phyloP scores from a whole-genome alignment of 192 early-diverging fungal genomes.

The Coemansia asiatica region DNA sequence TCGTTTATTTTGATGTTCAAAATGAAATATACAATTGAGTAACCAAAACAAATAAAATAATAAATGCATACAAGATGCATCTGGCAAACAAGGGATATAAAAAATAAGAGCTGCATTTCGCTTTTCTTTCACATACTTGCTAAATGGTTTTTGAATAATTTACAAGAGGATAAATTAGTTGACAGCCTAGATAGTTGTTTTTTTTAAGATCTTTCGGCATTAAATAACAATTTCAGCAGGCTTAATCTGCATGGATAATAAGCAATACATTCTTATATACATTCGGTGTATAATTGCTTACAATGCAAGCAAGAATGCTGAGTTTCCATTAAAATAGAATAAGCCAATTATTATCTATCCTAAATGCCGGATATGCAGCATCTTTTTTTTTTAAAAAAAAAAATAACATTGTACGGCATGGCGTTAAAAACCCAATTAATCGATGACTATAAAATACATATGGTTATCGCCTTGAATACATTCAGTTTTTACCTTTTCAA shows the following conservation, averaged over 20 bases:
- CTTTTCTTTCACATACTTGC: background rate
- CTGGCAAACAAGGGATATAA: background rate
- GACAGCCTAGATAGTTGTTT: background rate
- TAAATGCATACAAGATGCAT: background rate
- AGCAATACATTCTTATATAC: background rate
- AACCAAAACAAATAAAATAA: background rate
- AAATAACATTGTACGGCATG: too few species aligned
- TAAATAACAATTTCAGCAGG: background rate
- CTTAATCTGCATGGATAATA: background rate
- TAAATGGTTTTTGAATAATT: too few species aligned
- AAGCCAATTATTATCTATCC: background rate
- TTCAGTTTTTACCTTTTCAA: too few species aligned
- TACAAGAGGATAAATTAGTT: too few species aligned
- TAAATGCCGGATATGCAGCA: background rate
- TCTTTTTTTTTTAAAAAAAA: background rate
- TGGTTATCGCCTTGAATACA: too few species aligned
- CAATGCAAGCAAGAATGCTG: background rate
- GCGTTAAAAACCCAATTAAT: too few species aligned
- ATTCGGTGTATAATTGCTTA: background rate
- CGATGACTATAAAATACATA: background rate
- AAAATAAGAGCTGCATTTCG: background rate
- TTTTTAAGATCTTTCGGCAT: background rate
- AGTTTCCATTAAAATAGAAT: background rate
- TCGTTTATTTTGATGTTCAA: background rate
- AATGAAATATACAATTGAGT: background rate